phyloP scores from a whole-genome alignment of 495 filamentous ascomycete genomes.

The Penicillium silybi region DNA sequence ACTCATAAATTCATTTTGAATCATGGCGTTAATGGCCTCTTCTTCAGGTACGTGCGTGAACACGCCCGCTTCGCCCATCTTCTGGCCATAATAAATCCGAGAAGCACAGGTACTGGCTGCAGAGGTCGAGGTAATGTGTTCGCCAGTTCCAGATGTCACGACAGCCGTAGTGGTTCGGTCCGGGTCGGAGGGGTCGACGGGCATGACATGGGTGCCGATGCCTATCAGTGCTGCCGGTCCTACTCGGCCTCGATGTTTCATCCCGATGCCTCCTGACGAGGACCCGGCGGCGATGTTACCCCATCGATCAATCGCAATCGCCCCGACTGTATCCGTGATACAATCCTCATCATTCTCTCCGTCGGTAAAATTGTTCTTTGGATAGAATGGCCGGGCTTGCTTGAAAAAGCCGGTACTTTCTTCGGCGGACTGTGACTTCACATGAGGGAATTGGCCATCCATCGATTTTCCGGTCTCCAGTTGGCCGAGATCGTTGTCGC shows the following conservation, averaged over 20 bases:
- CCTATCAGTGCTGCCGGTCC: conserved; percentile 92
- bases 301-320: conserved; percentile 79
- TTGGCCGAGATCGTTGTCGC: not conserved
- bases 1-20: conserved; percentile 77
- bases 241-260: conserved; percentile 89
- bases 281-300: conserved; percentile 95
- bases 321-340: conserved; percentile 92
- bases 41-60: conserved; percentile 67
- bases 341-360: conserved; percentile 46
- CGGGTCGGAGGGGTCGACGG: conserved; percentile 57
- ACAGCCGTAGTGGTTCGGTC: conserved; percentile 63
- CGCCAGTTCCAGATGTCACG: conserved; percentile 89
- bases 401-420: not conserved
- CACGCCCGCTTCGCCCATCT: conserved; percentile 53
- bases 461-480: not conserved
- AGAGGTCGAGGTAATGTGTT: conserved; percentile 92
- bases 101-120: conserved; percentile 76
- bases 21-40: conserved; percentile 64
- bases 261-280: conserved; percentile 97
- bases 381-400: not conserved
- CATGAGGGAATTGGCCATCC: not conserved
- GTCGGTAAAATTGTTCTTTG: not conserved
- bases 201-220: conserved; percentile 83
- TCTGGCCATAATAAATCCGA: conserved; percentile 64
- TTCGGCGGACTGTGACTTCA: not conserved